These are phyloP conservation scores for Papiliotrema fonsecae DNA, from an alignment of 1,284 basidiomycete genomes.

Conservation along the genomic window DNA sequence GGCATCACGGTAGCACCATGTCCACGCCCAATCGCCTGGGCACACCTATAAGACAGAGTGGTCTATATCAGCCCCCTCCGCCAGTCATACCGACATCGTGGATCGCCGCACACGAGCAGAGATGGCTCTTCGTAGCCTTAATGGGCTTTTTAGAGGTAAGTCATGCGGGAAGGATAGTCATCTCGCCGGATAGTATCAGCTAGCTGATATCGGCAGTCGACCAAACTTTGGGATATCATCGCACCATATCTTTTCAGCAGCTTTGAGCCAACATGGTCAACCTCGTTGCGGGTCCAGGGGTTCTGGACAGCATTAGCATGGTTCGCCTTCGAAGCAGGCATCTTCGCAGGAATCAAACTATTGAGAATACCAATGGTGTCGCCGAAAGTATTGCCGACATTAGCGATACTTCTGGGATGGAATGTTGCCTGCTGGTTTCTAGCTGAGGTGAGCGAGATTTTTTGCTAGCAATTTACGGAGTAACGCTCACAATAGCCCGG, in stretches of 20 bases:
- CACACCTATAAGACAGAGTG: not conserved
- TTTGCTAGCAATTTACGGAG: not conserved
- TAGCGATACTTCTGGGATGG: constrained; percentile 12
- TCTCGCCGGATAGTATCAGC: not conserved
- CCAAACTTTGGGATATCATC: constrained; percentile 45
- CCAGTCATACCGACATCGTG: constrained; percentile 40
- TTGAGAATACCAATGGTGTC: constrained; percentile 39
- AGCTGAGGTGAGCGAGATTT: constrained; percentile 26
- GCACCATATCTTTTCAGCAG: constrained; percentile 28
- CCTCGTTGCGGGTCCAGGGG: constrained; percentile 22
- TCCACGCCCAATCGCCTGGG: not conserved
- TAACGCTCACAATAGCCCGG: constrained; percentile 17
- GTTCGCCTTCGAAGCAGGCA: constrained; percentile 23
- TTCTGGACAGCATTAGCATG: constrained; percentile 26
- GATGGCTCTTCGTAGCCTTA: constrained; percentile 31
- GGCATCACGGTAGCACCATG: not conserved
- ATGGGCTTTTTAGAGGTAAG: constrained; percentile 41
- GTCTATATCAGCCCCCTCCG: constrained; percentile 14
- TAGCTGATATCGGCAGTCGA: constrained; percentile 17
- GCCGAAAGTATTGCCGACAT: constrained; percentile 16
- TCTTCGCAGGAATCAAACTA: constrained; percentile 20
- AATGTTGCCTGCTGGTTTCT: constrained; percentile 38
- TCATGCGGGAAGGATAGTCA: no score
- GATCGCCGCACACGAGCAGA: constrained; percentile 39
- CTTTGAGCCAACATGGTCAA: constrained; percentile 33